phyloP scores from a whole-genome alignment of 176 grass and related monocot species.

The Triticum timopheevii region DNA sequence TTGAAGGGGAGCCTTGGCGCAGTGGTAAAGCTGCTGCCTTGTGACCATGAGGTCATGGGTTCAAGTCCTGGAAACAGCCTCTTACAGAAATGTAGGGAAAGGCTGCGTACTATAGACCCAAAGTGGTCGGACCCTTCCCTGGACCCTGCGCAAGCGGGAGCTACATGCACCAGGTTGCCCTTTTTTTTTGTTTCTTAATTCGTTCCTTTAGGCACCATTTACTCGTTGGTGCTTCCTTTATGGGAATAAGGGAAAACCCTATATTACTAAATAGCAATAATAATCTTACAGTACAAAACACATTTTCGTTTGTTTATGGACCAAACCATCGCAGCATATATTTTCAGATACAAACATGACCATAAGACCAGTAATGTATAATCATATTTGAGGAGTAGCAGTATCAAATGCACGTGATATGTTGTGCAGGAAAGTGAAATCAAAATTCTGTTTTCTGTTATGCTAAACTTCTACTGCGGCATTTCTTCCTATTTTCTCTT shows the following conservation, averaged over 20 bases:
- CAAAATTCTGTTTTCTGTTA: not conserved
- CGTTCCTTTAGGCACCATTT: not conserved
- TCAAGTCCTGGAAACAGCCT: too few relatives aligned
- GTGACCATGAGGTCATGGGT: too few relatives aligned
- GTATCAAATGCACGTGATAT: not conserved
- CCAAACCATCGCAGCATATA: not conserved
- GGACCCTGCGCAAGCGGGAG: too few relatives aligned
- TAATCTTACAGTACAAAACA: not conserved
- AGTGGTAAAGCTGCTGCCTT: too few relatives aligned
- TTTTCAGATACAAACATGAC: not conserved
- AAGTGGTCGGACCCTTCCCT: too few relatives aligned
- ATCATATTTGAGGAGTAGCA: not conserved
- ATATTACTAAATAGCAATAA: not conserved
- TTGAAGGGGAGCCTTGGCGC: too few relatives aligned
- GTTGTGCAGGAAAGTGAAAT: not conserved
- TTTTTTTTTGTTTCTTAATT: not conserved
- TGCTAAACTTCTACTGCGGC: not conserved
- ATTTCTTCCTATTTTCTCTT: conserved; percentile 6
- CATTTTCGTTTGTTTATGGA: not conserved
- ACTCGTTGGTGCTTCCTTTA: not conserved
- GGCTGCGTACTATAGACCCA: too few relatives aligned
- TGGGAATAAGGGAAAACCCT: not conserved
- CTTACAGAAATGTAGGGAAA: too few relatives aligned
- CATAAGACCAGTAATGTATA: not conserved
- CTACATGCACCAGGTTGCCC: too few relatives aligned